Evolutionary conservation across 495 filamentous ascomycete species (phyloP).

Genomic region (Aspergillus hancockii): DNA sequence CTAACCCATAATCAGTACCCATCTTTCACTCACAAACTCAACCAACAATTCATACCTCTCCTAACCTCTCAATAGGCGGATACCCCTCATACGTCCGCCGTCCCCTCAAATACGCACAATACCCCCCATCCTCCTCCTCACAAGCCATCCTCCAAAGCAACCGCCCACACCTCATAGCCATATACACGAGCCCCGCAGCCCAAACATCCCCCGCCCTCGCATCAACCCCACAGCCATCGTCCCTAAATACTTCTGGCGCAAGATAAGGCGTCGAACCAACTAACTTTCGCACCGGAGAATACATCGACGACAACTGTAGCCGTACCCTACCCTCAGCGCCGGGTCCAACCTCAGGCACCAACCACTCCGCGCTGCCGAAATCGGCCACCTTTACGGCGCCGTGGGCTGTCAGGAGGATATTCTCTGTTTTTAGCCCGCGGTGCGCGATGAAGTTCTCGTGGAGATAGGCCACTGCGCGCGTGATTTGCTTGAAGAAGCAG

Average conservation of each 20-base stretch:
- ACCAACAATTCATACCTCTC: slow-evolving; percentile 62
- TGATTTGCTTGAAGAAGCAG: slow-evolving; percentile 94
- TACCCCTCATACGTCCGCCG: slow-evolving; percentile 83
- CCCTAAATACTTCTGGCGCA: slow-evolving; percentile 80
- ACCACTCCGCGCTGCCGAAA: slow-evolving; percentile 58
- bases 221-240: slow-evolving; percentile 75
- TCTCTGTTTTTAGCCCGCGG: slow-evolving; percentile 93
- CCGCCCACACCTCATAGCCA: slow-evolving; percentile 90
- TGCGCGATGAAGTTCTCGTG: slow-evolving; percentile 94
- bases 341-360: neutral
- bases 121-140: slow-evolving; percentile 88
- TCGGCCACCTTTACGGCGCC: slow-evolving; percentile 94
- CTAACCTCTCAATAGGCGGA: slow-evolving; percentile 84
- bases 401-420: slow-evolving; percentile 82
- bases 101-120: slow-evolving; percentile 78
- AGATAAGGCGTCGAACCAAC: slow-evolving; percentile 63
- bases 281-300: neutral
- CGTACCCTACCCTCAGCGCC: neutral
- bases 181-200: slow-evolving; percentile 94
- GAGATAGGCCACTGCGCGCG: slow-evolving; percentile 94
- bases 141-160: slow-evolving; percentile 87
- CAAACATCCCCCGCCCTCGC: slow-evolving; percentile 90
- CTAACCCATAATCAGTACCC: neutral
- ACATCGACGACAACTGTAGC: neutral
- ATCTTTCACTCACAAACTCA: neutral